Evolutionary conservation across 2,329 filamentous ascomycete species (phyloP).

Genomic region (Aspergillus proliferans): DNA sequence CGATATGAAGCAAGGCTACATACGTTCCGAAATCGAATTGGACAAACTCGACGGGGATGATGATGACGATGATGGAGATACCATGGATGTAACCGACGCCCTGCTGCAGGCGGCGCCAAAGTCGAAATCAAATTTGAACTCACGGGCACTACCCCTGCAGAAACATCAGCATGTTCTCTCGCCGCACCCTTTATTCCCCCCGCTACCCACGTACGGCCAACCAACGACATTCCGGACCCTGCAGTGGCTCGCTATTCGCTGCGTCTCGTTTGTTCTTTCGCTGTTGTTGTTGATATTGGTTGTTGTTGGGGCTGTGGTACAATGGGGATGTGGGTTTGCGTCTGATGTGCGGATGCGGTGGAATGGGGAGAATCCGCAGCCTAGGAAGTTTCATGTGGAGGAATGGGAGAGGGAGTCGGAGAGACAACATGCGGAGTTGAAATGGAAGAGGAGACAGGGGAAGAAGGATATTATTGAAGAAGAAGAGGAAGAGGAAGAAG

Average conservation of each 20-base stretch:
- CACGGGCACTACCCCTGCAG: background rate
- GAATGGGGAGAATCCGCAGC: conserved; percentile 55
- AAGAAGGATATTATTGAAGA: conserved; percentile 23
- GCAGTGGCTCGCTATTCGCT: conserved; percentile 60
- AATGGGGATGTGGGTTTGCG: conserved; percentile 53
- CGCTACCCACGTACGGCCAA: conserved; percentile 73
- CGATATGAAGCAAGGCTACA: background rate
- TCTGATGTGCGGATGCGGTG: conserved; percentile 48
- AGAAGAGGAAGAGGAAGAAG: conserved; percentile 29
- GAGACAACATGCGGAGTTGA: conserved; percentile 52
- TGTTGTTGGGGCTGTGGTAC: conserved; percentile 66
- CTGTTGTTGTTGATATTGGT: conserved; percentile 70
- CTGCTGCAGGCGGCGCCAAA: conserved; percentile 4
- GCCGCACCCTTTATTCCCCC: conserved; percentile 61
- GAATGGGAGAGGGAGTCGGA: conserved; percentile 56
- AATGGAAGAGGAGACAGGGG: conserved; percentile 52
- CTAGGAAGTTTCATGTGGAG: conserved; percentile 66
- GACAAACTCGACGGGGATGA: background rate
- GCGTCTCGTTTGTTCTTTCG: conserved; percentile 68
- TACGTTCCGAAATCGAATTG: background rate
- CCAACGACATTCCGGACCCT: conserved; percentile 59
- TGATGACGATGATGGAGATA: background rate
- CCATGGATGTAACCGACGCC: conserved; percentile 4
- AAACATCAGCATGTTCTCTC: background rate
- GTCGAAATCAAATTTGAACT: background rate